Evolutionary conservation across 2,329 filamentous ascomycete species (phyloP).

Genomic region (Herpotrichia juniperi): DNA sequence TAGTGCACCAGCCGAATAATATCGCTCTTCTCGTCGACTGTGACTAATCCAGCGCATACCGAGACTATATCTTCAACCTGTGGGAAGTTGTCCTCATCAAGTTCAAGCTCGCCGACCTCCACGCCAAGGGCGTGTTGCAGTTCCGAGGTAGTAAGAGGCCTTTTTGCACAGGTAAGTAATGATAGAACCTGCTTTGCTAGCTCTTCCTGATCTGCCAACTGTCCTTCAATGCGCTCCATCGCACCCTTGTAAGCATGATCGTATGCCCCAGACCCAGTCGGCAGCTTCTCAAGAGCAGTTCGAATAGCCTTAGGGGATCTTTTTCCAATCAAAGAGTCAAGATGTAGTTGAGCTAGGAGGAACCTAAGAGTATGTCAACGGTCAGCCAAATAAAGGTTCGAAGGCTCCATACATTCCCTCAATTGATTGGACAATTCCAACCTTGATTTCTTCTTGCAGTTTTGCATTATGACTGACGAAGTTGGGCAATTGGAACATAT

Average conservation of each 20-base stretch:
- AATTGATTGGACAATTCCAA: conserved; percentile 18
- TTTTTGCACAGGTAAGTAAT: conserved; percentile 9
- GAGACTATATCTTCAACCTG: conserved; percentile 6
- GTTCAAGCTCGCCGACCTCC: background rate
- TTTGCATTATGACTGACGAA: background rate
- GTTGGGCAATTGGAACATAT: background rate
- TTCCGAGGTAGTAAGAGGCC: conserved; percentile 3
- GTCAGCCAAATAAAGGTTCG: too few species aligned
- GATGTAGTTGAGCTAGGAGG: conserved; percentile 18
- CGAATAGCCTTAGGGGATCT: conserved; percentile 7
- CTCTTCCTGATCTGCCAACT: background rate
- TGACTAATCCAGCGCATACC: conserved; percentile 31
- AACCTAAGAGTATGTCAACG: conserved; percentile 8
- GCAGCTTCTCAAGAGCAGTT: conserved; percentile 5
- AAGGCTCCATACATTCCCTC: conserved; percentile 28
- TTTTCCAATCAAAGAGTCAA: conserved; percentile 16
- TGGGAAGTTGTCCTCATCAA: conserved; percentile 7
- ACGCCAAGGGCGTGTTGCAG: conserved; percentile 10
- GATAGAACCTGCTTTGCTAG: conserved; percentile 6
- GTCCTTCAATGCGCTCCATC: conserved; percentile 6
- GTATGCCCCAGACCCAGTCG: conserved; percentile 9
- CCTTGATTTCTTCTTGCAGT: conserved; percentile 14
- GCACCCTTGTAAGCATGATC: conserved; percentile 15
- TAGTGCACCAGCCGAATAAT: conserved; percentile 27
- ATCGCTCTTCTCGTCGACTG: conserved; percentile 28